Conservation (phyloP, 768 basidiomycete species). For the Psilocybe cyanescens region DNA sequence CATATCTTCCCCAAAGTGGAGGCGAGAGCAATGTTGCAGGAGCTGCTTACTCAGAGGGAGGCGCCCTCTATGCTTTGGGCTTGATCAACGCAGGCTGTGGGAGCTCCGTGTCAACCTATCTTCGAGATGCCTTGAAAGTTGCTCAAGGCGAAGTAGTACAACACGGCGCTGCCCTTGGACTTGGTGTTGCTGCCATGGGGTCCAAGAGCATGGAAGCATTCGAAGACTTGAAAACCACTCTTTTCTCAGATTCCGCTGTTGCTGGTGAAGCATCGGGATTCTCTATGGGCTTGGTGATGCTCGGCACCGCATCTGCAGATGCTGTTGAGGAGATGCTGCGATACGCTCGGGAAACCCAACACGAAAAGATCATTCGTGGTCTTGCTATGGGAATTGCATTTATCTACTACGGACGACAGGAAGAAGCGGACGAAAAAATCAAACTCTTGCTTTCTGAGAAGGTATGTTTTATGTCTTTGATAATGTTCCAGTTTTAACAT, state of each 20-base stretch:
- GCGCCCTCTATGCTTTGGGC: conserved; percentile 93
- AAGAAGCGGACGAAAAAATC: conserved; percentile 87
- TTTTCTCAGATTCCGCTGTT: conserved; percentile 94
- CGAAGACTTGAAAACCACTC: conserved; percentile 85
- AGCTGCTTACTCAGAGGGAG: conserved; percentile 92
- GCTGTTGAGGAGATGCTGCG: conserved; percentile 93
- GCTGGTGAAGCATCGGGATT: conserved; percentile 96
- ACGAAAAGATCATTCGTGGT: conserved; percentile 98
- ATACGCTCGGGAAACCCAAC: conserved; percentile 96
- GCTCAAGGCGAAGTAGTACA: conserved; percentile 88
- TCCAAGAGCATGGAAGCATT: conserved; percentile 88
- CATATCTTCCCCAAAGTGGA: conserved; percentile 85
- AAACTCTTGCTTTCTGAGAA: conserved; percentile 83
- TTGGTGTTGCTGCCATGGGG: conserved; percentile 96
- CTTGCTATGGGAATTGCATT: conserved; percentile 92
- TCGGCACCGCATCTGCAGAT: conserved; percentile 84
- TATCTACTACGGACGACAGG: conserved; percentile 90
- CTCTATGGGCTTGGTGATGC: conserved; percentile 97
- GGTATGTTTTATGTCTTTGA: conserved; percentile 44
- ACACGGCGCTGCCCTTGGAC: conserved; percentile 94
- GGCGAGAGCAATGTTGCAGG: conserved; percentile 79
- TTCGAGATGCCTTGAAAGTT: conserved; percentile 78
- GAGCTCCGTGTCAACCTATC: conserved; percentile 72
- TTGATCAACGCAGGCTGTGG: conserved; percentile 94
- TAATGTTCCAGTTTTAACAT: neutral